Evolutionary conservation across 1,284 basidiomycete genomes (phyloP).

Genomic region (Veloporphyrellus conicus): DNA sequence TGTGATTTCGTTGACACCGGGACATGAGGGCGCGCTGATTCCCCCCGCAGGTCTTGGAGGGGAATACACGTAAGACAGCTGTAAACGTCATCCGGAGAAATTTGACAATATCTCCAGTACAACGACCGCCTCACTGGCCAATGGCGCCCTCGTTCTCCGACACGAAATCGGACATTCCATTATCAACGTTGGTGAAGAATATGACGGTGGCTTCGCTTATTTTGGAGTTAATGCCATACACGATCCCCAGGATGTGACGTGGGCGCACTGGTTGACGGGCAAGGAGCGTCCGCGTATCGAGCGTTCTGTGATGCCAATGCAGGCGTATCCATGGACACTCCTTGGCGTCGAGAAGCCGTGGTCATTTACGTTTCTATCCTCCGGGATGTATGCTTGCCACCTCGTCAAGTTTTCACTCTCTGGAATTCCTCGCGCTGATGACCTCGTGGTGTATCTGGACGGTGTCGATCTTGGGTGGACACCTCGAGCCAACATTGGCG

Average conservation of each 20-base stretch:
- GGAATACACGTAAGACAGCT: slow-evolving; percentile 64
- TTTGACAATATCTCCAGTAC: slow-evolving; percentile 45
- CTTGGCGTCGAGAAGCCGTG: slow-evolving; percentile 61
- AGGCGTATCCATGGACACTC: slow-evolving; percentile 71
- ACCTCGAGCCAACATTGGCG: slow-evolving; percentile 51
- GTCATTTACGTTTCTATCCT: slow-evolving; percentile 58
- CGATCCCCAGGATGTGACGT: slow-evolving; percentile 49
- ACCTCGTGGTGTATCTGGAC: slow-evolving; percentile 62
- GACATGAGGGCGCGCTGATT: not conserved
- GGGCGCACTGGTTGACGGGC: slow-evolving; percentile 69
- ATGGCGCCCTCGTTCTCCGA: slow-evolving; percentile 73
- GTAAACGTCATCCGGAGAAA: slow-evolving; percentile 7
- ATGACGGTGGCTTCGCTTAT: slow-evolving; percentile 77
- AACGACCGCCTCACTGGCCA: slow-evolving; percentile 74
- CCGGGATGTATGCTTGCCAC: slow-evolving; percentile 60
- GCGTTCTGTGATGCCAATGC: slow-evolving; percentile 71
- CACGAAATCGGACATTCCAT: slow-evolving; percentile 85
- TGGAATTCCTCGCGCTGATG: slow-evolving; percentile 56
- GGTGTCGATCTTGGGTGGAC: slow-evolving; percentile 56
- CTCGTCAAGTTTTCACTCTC: slow-evolving; percentile 73
- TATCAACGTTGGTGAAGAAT: slow-evolving; percentile 79
- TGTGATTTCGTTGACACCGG: not conserved
- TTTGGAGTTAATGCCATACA: slow-evolving; percentile 68
- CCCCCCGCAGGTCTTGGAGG: slow-evolving; percentile 63
- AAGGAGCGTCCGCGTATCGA: slow-evolving; percentile 47